Evolutionary conservation across 306 rosid genomes (phyloP), one percentile per base, ranked within the genome.

Genomic region (Chamaecrista fasciculata): DNA sequence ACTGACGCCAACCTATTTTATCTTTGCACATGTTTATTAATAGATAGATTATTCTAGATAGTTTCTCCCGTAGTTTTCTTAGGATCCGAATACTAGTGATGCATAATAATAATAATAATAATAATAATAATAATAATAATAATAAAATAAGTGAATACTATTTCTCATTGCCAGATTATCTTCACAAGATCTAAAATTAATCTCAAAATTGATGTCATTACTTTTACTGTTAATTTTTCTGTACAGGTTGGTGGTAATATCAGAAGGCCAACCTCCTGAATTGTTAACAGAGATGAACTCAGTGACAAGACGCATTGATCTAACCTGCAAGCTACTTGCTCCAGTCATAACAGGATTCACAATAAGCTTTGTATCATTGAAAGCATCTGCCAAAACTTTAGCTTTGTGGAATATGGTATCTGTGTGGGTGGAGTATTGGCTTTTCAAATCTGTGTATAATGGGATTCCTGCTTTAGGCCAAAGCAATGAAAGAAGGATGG

Each of bases 361-460:
- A 25, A 86, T 90, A 82, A 94, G 92, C 80, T 90, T 90, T 70
- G 86, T 82, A 28, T 90, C 98, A 26, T 77, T 94, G 8, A 78
- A 73, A 80, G 94, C 96, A 69, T 94, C 97, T 42, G 96, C 98
- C 56, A 61, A 86, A 80, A 77, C 89, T 8, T 46, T 94, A 73
- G 90, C 96, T 19, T 63, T 88, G 18, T 90, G 97, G 98, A 94
- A 83, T 71, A 63, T 70, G 2, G 53, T 79, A 57, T 83, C 91
- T 5, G 80, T 94, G 76, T 86, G 94, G 96, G 67, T 83, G 57
- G 98, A 88, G 78, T 94, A 90, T 69, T 82, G 96, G 97, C 92
- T 90, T 67, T 88, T 94, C 31, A 83, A 48, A 29, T 93, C 94
- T 60, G 97, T 83, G 15, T 93, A 85, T 66, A 75, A 79, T 12